Conservation (phyloP, 768 basidiomycete species). For the Zangia roseola region DNA sequence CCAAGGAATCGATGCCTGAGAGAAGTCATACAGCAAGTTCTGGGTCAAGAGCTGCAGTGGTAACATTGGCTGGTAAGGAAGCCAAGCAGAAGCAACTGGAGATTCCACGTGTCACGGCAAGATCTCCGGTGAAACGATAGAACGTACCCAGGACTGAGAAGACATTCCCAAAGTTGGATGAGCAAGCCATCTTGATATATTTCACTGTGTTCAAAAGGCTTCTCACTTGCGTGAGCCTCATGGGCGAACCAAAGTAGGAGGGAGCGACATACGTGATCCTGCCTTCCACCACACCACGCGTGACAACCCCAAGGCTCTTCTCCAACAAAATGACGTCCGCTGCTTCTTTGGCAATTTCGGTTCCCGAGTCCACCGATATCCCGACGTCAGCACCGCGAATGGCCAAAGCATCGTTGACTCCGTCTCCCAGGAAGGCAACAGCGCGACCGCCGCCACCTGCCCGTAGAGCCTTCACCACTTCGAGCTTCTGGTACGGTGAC, state of each 20-base stretch:
- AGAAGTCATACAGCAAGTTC: slow-evolving; percentile 37
- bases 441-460: slow-evolving; percentile 26
- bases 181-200: slow-evolving; percentile 39
- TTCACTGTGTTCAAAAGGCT: slow-evolving; percentile 37
- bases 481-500: slow-evolving; percentile 34
- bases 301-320: slow-evolving; percentile 35
- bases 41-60: slow-evolving; percentile 33
- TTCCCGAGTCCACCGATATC: slow-evolving; percentile 34
- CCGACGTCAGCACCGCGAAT: slow-evolving; percentile 33
- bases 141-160: slow-evolving; percentile 32
- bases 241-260: neutral
- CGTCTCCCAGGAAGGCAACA: slow-evolving; percentile 32
- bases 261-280: slow-evolving; percentile 30
- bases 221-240: slow-evolving; percentile 10
- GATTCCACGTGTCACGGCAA: neutral
- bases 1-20: slow-evolving; percentile 38
- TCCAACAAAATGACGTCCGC: slow-evolving; percentile 37
- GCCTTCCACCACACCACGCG: slow-evolving; percentile 33
- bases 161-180: slow-evolving; percentile 36
- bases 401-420: slow-evolving; percentile 32
- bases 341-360: slow-evolving; percentile 38
- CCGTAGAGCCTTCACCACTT: slow-evolving; percentile 32
- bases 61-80: slow-evolving; percentile 38
- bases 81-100: slow-evolving; percentile 36
- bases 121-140: neutral